Evolutionary conservation across 2,329 filamentous ascomycete species (phyloP), one percentile per base, ranked within the genome.

Genomic region (Diaporthe sp.): DNA sequence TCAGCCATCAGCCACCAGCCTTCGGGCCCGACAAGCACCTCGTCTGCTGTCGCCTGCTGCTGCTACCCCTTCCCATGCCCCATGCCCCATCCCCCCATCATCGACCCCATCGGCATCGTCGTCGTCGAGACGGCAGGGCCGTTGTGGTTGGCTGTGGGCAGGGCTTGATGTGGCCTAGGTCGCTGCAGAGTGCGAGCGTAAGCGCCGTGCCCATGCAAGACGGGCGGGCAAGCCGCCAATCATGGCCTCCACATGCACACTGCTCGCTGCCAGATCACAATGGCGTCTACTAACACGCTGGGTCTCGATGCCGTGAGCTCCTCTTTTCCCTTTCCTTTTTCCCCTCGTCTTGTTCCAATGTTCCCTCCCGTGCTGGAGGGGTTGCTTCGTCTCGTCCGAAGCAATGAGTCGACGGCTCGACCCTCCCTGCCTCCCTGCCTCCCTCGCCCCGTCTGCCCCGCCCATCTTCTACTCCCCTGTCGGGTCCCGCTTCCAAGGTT

Each of bases 191-290:
- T 67, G 57, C 53, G 72, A 34, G 65, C 65, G 31, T 74, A 76
- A 76, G 75, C 75, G 75, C 75, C 67, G 72, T 47, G 72, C 72
- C 65, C 57, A 73, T 53, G 71, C 71, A 53, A 67, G 67, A 28
- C 67, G 74, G 68, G 71, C 74, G 53, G 60, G 58, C 74, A 67
- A 15, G 44, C 67, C 57, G 51, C 75, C 75, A 76, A 76, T 76
- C 75, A 76, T 22, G 58, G 44, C 75, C 39, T 67, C 57, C 31
- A 67, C 49, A 71, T 74, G 75, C 75, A 76, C 71, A 58, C 51
- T 71, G 63, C 75, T 39, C 49, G 65, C 58, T 47, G 49, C 65
- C 65, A 71, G 47, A 73, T 76, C 75, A 76, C 75, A 76, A 76
- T 68, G 72, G 72, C 75, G 75, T 67, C 75, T 74, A 67, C 61